Percentiles rank a stretch among this genome's conserved stretches.
Evolutionary conservation across 169 alveolate species (phyloP).

Genomic region (Plasmodium inui): DNA sequence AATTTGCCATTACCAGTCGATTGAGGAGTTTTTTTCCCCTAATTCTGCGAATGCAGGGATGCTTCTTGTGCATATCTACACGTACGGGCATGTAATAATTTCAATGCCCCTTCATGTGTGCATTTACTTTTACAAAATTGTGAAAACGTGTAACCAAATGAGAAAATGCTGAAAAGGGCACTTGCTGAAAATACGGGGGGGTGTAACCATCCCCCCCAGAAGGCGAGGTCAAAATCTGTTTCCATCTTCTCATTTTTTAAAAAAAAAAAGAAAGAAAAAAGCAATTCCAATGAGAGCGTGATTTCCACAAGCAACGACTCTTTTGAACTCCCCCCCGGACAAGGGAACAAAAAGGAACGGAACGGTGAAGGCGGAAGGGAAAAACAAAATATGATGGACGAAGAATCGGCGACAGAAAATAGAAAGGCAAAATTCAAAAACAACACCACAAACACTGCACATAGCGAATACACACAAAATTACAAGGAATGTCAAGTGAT

Average conservation of each 20-base stretch:
- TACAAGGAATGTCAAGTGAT: background rate
- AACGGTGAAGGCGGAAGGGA: background rate
- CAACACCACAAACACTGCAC: background rate
- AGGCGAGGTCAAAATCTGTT: constrained; percentile 30
- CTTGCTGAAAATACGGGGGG: background rate
- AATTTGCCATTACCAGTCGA: background rate
- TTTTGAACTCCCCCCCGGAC: background rate
- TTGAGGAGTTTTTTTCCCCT: background rate
- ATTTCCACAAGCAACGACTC: constrained; percentile 14
- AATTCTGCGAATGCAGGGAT: background rate
- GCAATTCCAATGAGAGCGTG: constrained; percentile 2
- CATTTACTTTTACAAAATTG: background rate
- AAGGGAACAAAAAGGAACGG: background rate
- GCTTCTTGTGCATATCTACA: background rate
- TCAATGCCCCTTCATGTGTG: background rate
- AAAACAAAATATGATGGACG: background rate
- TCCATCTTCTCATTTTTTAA: constrained; percentile 53
- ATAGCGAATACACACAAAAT: background rate
- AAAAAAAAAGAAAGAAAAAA: constrained; percentile 24
- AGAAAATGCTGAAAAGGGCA: constrained; percentile 20
- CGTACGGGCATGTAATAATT: background rate
- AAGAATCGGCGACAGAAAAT: background rate
- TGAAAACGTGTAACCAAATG: background rate
- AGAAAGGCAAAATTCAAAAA: background rate
- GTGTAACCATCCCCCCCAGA: background rate